Evolutionary conservation across 2,329 filamentous ascomycete genomes (phyloP).

Genomic region (Coleophoma eucalyptorum): DNA sequence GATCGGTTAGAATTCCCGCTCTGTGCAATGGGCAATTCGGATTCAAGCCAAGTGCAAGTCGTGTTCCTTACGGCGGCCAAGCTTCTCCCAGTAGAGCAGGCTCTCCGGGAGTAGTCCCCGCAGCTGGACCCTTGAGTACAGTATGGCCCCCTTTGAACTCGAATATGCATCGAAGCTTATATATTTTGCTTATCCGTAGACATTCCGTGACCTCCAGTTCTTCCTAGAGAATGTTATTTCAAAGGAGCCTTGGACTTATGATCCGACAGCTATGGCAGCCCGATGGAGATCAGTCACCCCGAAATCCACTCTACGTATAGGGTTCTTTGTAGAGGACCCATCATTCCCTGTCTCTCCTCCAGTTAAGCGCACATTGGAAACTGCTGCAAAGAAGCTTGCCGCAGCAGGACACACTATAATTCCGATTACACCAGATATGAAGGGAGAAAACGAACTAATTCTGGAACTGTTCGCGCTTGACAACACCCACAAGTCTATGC

Average conservation of each 20-base stretch:
- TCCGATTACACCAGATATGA: slow-evolving; percentile 16
- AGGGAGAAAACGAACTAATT: neutral
- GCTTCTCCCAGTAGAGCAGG: slow-evolving; percentile 1
- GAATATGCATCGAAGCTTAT: no score
- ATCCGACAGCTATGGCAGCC: slow-evolving; percentile 34
- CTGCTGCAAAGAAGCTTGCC: slow-evolving; percentile 33
- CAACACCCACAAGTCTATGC: slow-evolving; percentile 1
- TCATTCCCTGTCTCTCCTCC: slow-evolving; percentile 47
- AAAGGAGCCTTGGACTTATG: slow-evolving; percentile 39
- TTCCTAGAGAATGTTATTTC: slow-evolving; percentile 37
- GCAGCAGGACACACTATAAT: slow-evolving; percentile 42
- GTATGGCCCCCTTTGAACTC: no score
- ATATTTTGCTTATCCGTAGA: slow-evolving; percentile 3
- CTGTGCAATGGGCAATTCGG: slow-evolving; percentile 44
- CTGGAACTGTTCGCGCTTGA: slow-evolving; percentile 8
- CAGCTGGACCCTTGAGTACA: slow-evolving; percentile 38
- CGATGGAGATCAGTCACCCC: slow-evolving; percentile 38
- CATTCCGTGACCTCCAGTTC: slow-evolving; percentile 33
- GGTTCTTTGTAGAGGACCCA: slow-evolving; percentile 42
- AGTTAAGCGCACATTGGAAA: slow-evolving; percentile 39
- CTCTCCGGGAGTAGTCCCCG: slow-evolving; percentile 28
- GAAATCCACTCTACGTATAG: slow-evolving; percentile 36
- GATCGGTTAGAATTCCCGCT: slow-evolving; percentile 25
- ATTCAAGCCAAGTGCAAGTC: slow-evolving; percentile 19
- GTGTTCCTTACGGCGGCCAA: slow-evolving; percentile 14